These are phyloP conservation scores for Phytopythium helicoides DNA, from an alignment of 352 stramenopile species.

Conservation along the genomic window DNA sequence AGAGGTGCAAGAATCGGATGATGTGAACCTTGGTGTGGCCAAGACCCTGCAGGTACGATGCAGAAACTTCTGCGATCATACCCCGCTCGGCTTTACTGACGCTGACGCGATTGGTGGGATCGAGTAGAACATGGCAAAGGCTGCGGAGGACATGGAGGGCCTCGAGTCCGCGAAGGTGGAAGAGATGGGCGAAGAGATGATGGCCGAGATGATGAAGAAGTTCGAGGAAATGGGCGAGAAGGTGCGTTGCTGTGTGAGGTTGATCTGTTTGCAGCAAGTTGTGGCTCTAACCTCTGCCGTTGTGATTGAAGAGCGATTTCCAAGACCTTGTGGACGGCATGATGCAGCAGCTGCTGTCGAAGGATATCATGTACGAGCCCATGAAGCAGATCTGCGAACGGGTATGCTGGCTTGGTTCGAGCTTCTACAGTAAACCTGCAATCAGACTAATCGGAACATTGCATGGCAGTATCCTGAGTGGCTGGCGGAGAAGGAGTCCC, in stretches of 20 bases:
- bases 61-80: no score
- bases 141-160: slow-evolving; percentile 84
- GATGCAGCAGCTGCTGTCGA: slow-evolving; percentile 97
- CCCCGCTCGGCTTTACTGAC: not conserved
- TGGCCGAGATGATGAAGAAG: slow-evolving; percentile 95
- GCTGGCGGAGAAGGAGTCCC: slow-evolving; percentile 91
- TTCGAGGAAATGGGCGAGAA: slow-evolving; percentile 95
- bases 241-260: slow-evolving; percentile 22
- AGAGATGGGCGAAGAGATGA: slow-evolving; percentile 94
- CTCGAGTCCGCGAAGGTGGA: slow-evolving; percentile 81
- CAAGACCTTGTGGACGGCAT: slow-evolving; percentile 96
- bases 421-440: no score
- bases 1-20: slow-evolving; percentile 52
- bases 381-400: slow-evolving; percentile 95
- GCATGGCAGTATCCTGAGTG: slow-evolving; percentile 93
- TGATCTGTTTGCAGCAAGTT: not conserved
- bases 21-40: slow-evolving; percentile 77
- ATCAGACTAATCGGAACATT: no score
- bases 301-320: slow-evolving; percentile 72
- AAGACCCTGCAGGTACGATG: slow-evolving; percentile 75
- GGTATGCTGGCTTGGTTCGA: slow-evolving; percentile 41
- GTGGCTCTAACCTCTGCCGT: not conserved
- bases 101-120: not conserved
- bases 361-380: slow-evolving; percentile 99
- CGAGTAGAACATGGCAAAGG: slow-evolving; percentile 82